Evolutionary conservation across 768 basidiomycete species (phyloP).

Genomic region (Dentipellis fragilis): DNA sequence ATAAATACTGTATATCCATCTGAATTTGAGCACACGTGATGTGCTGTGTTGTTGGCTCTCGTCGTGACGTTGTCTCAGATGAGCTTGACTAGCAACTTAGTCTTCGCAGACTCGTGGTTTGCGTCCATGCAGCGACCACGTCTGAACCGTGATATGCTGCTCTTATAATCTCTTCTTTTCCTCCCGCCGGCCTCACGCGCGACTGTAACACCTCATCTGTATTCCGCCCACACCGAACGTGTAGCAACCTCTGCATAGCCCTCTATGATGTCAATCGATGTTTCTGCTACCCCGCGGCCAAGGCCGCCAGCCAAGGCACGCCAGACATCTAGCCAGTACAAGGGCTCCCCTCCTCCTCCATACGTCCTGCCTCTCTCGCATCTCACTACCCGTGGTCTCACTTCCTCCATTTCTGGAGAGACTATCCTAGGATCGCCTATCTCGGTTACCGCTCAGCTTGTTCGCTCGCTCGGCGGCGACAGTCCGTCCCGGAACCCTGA

Average conservation of each 20-base stretch:
- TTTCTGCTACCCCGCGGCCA: constrained; percentile 42
- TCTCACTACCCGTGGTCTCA: background rate
- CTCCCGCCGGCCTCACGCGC: too few species aligned
- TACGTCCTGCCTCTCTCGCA: constrained; percentile 33
- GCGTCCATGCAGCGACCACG: background rate
- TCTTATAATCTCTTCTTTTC: too few species aligned
- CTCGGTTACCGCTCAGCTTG: constrained; percentile 25
- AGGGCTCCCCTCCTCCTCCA: constrained; percentile 43
- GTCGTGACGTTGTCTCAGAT: too few species aligned
- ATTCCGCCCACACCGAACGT: too few species aligned
- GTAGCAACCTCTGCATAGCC: too few species aligned
- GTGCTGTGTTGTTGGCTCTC: too few species aligned
- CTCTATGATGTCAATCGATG: background rate
- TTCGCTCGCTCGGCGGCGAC: constrained; percentile 14
- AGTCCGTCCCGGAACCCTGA: constrained; percentile 11
- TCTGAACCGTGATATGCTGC: background rate
- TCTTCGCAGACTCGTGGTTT: background rate
- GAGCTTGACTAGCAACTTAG: too few species aligned
- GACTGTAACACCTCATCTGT: too few species aligned
- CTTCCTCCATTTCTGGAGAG: constrained; percentile 3
- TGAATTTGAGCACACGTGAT: too few species aligned
- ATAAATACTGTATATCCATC: too few species aligned
- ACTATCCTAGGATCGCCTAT: constrained; percentile 29
- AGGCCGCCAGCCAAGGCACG: constrained; percentile 62
- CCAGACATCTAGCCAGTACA: constrained; percentile 20